Evolutionary conservation across 345 rosid species (phyloP), one percentile per base, ranked within the genome.

Genomic region (Gossypium longicalyx): DNA sequence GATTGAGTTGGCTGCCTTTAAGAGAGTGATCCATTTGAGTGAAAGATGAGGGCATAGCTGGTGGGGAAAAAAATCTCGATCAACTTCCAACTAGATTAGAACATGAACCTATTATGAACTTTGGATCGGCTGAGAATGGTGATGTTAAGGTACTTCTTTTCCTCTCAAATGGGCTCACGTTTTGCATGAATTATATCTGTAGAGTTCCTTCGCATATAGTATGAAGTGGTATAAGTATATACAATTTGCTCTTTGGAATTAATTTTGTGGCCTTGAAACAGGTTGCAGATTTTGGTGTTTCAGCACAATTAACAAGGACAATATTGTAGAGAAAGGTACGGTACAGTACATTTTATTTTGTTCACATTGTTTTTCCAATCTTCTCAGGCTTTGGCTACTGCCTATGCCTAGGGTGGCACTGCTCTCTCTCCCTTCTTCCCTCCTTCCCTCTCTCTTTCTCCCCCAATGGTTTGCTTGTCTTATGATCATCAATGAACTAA

Each of bases 231-330:
- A 43, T 45, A 57, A 41, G 75, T 77, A 68, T 20, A 57, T 65
- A 65, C 22, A 38, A 61, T 76, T 19, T 49, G 54, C 51, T 78
- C 38, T 78, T 81, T 77, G 74, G 71, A 76, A 49, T 71, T 82
- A 58, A 71, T 61, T 72, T 80, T 67, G 61, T 70, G 59, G 64
- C 71, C 47, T 75, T 77, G 68, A 76, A 61, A 77, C 89, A 96
- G 99, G 99, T 96, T 78, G 99, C 99, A 29, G 99, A 96, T 85
- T 96, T 96, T 89, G 99, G 99, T 47, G 99, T 96, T 75, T 96
- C 99, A 82, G 98, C 98, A 20, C 99, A 96, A 80, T 83, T 96
- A 73, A 96, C 99, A n/a, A 90, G 98, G 82, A 96, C 98, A 58
- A 96, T 96, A 84, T 96, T 97, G 60, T 87, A 93, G 86, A 93